These are phyloP conservation scores for Annulohypoxylon maeteangense DNA, from an alignment of 495 filamentous ascomycete genomes.

Conservation along the genomic window DNA sequence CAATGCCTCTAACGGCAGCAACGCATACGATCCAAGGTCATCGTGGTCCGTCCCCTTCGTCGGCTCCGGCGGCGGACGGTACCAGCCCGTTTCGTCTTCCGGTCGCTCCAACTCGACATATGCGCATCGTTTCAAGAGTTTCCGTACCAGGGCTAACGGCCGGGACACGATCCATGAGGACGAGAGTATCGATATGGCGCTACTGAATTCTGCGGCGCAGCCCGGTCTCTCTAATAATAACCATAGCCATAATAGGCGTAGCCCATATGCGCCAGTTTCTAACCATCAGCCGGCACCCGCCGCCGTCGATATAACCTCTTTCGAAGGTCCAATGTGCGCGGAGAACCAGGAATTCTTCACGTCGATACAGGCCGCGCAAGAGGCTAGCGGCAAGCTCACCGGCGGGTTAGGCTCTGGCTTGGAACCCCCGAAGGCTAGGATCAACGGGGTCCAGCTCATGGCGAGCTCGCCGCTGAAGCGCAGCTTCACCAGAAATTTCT, in stretches of 20 bases:
- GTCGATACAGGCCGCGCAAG: slow-evolving; percentile 53
- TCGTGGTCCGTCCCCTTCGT: slow-evolving; percentile 43
- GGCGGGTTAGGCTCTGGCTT: slow-evolving; percentile 61
- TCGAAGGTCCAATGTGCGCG: slow-evolving; percentile 49
- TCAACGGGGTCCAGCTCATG: slow-evolving; percentile 56
- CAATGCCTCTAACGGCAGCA: slow-evolving; percentile 9
- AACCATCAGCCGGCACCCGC: slow-evolving; percentile 35
- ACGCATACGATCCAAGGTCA: slow-evolving; percentile 12
- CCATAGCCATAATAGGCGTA: neutral
- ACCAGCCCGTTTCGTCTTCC: slow-evolving; percentile 49
- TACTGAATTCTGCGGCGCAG: slow-evolving; percentile 52
- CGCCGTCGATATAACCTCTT: slow-evolving; percentile 53
- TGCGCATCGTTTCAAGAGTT: slow-evolving; percentile 38
- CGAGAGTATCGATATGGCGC: slow-evolving; percentile 54
- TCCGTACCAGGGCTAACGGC: slow-evolving; percentile 29
- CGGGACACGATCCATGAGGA: slow-evolving; percentile 59
- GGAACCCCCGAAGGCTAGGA: slow-evolving; percentile 46
- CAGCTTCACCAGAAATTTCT: slow-evolving; percentile 51
- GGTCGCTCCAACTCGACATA: slow-evolving; percentile 30
- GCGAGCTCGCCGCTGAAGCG: slow-evolving; percentile 49
- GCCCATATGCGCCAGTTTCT: slow-evolving; percentile 28
- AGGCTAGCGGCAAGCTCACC: slow-evolving; percentile 58
- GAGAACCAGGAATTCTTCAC: slow-evolving; percentile 54
- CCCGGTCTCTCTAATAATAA: slow-evolving; percentile 30
- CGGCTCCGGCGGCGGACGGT: slow-evolving; percentile 42